phyloP scores from a whole-genome alignment of 1,139 yeast species.

The Sugiyamaella xylanicola region DNA sequence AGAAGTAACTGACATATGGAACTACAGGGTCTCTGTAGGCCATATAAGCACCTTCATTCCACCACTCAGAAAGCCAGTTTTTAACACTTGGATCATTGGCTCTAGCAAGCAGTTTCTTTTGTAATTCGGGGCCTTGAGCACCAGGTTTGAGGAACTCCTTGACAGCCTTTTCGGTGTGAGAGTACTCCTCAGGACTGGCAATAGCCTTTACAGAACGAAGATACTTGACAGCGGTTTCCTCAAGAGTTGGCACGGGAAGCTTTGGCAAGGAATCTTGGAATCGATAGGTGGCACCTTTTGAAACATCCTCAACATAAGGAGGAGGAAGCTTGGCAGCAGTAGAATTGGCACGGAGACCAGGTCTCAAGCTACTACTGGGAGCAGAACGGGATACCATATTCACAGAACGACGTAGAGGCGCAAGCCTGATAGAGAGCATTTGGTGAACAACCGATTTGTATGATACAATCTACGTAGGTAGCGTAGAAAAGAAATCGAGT shows the following conservation, averaged over 20 bases:
- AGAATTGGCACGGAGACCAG: conserved; percentile 33
- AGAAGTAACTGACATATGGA: conserved; percentile 91
- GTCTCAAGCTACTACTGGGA: background rate
- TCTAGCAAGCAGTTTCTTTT: conserved; percentile 60
- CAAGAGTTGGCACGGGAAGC: conserved; percentile 84
- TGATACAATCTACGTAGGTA: background rate
- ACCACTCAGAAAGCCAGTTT: conserved; percentile 90
- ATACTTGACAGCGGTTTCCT: conserved; percentile 70
- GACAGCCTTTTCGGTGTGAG: conserved; percentile 60
- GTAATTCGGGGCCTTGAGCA: conserved; percentile 70
- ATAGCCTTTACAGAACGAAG: conserved; percentile 73
- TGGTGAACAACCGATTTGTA: background rate
- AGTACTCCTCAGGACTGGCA: conserved; percentile 57
- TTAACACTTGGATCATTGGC: conserved; percentile 59
- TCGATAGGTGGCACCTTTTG: conserved; percentile 70
- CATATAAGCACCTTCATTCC: conserved; percentile 95
- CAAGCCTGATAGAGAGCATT: conserved; percentile 14
- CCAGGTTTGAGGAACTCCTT: conserved; percentile 63
- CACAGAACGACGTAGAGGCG: conserved; percentile 16
- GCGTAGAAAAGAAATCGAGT: too few species aligned
- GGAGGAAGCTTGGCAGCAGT: conserved; percentile 38
- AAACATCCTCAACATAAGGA: conserved; percentile 42
- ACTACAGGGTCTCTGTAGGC: conserved; percentile 91
- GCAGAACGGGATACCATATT: conserved; percentile 12
- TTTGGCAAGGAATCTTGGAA: conserved; percentile 76